Evolutionary conservation across 805 yeast species (phyloP), one percentile per base, ranked within the genome.

Genomic region (Candida gorgasii): DNA sequence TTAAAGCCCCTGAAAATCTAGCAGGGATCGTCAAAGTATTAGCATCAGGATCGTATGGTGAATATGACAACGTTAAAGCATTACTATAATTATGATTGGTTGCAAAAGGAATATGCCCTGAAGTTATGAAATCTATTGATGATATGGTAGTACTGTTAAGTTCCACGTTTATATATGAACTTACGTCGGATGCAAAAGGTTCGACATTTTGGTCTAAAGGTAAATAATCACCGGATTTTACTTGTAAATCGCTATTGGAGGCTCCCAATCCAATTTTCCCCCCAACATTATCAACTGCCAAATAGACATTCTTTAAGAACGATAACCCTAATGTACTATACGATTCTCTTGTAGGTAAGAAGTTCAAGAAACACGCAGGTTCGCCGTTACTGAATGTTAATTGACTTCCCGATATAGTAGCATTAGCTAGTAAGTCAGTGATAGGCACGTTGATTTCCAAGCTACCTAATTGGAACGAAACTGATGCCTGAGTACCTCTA

Each of bases 221-320:
- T 8, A 39, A 35, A 28, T 49, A 49, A 27, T 46, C 55, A 3
- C 32, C 33, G 15, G 36, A 20, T 17, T 36, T 34, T 4, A 49
- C 35, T 8, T 43, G 39, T 11, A 59, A 18, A 17, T 48, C 40
- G 8, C 42, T 46, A 42, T 67, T 66, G 2, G 82, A 69, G 36
- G 73, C 72, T 1, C 80, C 86, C 38, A 85, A 38, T 0, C 84
- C 93, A 19, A 84, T 55, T 16, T 64, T 63, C 18, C 67, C 58
- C 14, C 77, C 78, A 12, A 74, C 88, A 47, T 78, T 70, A 58
- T 85, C 89, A 28, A 82, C 81, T 0, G 83, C 90, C 28, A 84
- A 45, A 54, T 78, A 84, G 6, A 74, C 61, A 36, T 71, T 65
- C 39, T 66, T 66, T 36, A 85, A 48, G 50, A 84, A 78, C 3